Base-by-base conservation (phyloP, 208 protist species). In the Leishmania gerbilli region DNA sequence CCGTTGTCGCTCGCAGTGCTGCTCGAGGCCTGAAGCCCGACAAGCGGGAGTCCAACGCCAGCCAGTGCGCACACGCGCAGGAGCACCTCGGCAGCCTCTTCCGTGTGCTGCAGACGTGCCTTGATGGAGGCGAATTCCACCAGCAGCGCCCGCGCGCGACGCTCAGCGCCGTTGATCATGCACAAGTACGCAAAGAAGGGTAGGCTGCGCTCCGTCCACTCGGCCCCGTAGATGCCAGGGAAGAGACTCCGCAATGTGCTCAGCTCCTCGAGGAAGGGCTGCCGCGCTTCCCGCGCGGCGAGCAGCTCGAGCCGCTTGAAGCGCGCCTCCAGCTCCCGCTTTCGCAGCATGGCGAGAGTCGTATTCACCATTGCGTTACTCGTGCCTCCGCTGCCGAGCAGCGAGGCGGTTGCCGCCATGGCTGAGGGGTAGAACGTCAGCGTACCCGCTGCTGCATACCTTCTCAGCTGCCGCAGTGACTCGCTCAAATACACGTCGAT, bases 401-500 rank as follows among this genome's bases (percentile, higher is more conserved):
- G 75, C 40, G 71, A 79, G n/a, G 45, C 31, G 15, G n/a, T 58
- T 21, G 75, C 53, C n/a, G 53, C 78, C 49, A 60, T 2, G 24
- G 74, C 15, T 24, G 31, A 15, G 47, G 62, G 4, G 47, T 51
- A 79, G 2, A 78, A 65, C 65, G 77, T 71, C 51, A 82, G 74
- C 0, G 77, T 71, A 31, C 78, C 75, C 31, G 79, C 71, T 37
- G 83, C 56, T 21, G 80, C 79, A 19, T 82, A 74, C 62, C 88
- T 85, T n/a, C 89, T 76, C 40, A 94, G 87, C 83, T 95, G 90
- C 42, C 92, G 88, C 42, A 95, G 81, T 4, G 93, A 87, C 79
- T 96, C 93, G 3, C 79, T 49, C 75, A 98, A 83, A 68, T 95
- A 96, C 17, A 95, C 42, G 40, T 95, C 90, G 40, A 96, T 56